Evolutionary conservation across 108 stramenopile genomes (phyloP), one percentile per base, ranked within the genome.

Genomic region (Nitzschia sp.): DNA sequence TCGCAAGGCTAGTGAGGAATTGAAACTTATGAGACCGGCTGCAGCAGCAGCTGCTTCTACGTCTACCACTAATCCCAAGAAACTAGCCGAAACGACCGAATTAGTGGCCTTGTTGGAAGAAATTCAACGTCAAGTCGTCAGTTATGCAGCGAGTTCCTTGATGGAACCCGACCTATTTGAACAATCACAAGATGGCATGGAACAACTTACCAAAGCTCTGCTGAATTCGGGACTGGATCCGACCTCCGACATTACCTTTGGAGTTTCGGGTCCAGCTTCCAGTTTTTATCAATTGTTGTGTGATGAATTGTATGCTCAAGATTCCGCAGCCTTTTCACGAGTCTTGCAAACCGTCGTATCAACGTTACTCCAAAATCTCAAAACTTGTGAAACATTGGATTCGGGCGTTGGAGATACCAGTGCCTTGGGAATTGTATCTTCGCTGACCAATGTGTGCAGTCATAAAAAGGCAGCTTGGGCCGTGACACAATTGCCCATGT

Each of bases 91-190:
- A n/a, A 46, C 67, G 25, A 36, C 71, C 11, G 89, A 90, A 34
- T 38, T 89, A 27, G 25, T 49, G n/a, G 83, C 55, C 15, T 77
- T 94, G 31, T 59, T 89, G 53, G 60, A 77, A 53, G 88, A 91
- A 66, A 85, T 91, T 45, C 82, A 76, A 38, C 46, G 36, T 47
- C 79, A 94, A 74, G 81, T 86, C 11, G 88, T 91, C 24, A 86
- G 77, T 65, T 94, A 94, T 70, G 83, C 90, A 3, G 86, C 88
- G 6, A 83, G 87, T 28, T 76, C 78, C 18, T 76, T 94, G 19
- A 84, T 91, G 81, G 81, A 72, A 35, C 93, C 93, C 1, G 88
- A 88, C 48, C 60, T 94, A 11, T 94, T 94, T 65, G 84, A 85
- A 64, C 77, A 77, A 17, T 88, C 76, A 5, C 54, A 64, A 19